Evolutionary conservation across 176 grass and related monocot species (phyloP).

Genomic region (Tuctoria greenei): DNA sequence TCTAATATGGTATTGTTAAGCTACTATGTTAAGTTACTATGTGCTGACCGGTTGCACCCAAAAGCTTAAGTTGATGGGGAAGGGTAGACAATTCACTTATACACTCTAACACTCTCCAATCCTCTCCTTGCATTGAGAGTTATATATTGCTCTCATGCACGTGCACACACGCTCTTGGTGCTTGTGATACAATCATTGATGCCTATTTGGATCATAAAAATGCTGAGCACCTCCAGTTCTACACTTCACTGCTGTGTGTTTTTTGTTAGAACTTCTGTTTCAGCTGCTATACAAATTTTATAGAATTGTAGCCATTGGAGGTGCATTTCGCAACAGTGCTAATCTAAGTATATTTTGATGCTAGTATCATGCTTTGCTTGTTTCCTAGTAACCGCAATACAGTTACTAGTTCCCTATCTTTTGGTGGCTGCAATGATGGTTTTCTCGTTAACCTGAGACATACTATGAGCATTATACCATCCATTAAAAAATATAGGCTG

Average conservation of each 20-base stretch:
- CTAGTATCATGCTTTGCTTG: neutral
- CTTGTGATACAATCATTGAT: neutral
- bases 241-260: neutral
- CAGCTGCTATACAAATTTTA: neutral
- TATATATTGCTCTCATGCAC: neutral
- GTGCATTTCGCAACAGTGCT: neutral
- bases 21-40: too few relatives aligned
- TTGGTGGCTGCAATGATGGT: constrained; percentile 40
- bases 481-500: constrained; percentile 24
- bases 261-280: neutral
- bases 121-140: too few relatives aligned
- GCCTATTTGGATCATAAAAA: neutral
- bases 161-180: neutral
- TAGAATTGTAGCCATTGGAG: neutral
- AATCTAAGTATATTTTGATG: neutral
- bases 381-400: neutral
- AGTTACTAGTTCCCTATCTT: neutral
- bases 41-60: too few relatives aligned
- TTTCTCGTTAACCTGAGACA: constrained; percentile 51
- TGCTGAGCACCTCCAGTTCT: constrained; percentile 35
- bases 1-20: too few relatives aligned
- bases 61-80: too few relatives aligned
- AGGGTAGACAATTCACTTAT: too few relatives aligned
- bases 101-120: too few relatives aligned
- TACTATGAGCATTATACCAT: constrained; percentile 2